Conservation (phyloP, 371 early-diverging fungal genomes). For the Mucor irregularis region DNA sequence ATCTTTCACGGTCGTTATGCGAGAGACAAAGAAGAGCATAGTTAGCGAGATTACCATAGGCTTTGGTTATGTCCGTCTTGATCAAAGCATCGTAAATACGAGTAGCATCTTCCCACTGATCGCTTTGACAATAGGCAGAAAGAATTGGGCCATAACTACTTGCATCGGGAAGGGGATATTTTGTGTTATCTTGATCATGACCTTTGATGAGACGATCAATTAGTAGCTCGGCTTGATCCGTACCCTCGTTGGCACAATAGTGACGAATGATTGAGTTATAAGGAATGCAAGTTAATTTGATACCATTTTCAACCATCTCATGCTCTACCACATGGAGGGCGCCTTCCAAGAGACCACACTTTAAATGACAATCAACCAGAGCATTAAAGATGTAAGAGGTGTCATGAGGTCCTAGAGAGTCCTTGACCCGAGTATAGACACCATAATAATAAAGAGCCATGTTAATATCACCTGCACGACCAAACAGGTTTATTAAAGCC, state of each 20-base stretch:
- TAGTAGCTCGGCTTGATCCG: slow-evolving; percentile 34
- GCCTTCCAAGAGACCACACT: slow-evolving; percentile 36
- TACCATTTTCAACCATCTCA: slow-evolving; percentile 33
- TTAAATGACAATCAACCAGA: slow-evolving; percentile 47
- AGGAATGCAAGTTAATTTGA: slow-evolving; percentile 42
- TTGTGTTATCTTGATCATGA: not conserved
- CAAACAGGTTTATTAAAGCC: slow-evolving; percentile 51
- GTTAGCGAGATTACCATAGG: slow-evolving; percentile 50
- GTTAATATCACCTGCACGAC: slow-evolving; percentile 44
- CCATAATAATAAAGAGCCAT: slow-evolving; percentile 40
- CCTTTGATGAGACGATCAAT: slow-evolving; percentile 25
- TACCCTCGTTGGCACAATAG: slow-evolving; percentile 31
- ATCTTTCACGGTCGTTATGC: slow-evolving; percentile 15
- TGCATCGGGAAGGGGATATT: slow-evolving; percentile 40
- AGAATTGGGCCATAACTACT: slow-evolving; percentile 53
- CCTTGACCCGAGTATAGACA: slow-evolving; percentile 27
- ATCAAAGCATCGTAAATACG: slow-evolving; percentile 32
- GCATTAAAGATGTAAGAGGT: slow-evolving; percentile 54
- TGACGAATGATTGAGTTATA: slow-evolving; percentile 53
- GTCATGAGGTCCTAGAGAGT: slow-evolving; percentile 34
- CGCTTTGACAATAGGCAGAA: slow-evolving; percentile 38
- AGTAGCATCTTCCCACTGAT: slow-evolving; percentile 27
- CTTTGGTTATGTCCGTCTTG: slow-evolving; percentile 41
- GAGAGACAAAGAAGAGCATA: slow-evolving; percentile 45
- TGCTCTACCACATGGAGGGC: slow-evolving; percentile 46